These are phyloP conservation scores for Annona squamosa DNA, from an alignment of 164 flowering plant species.

Conservation along the genomic window DNA sequence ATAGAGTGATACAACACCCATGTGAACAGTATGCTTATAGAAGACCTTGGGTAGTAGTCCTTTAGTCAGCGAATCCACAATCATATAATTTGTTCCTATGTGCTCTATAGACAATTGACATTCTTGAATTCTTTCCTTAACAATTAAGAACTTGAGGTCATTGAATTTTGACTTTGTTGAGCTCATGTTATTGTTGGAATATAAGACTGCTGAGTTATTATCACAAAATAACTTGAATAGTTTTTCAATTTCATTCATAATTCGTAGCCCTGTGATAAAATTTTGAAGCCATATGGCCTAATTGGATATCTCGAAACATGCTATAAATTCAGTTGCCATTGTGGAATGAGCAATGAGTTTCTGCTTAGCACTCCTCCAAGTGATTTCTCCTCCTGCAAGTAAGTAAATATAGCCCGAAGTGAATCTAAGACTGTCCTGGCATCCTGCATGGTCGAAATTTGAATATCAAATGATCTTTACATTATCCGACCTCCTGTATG, in stretches of 20 bases:
- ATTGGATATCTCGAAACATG: slow-evolving; percentile 1
- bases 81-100: slow-evolving; percentile 7
- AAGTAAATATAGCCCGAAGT: not conserved
- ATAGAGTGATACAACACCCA: slow-evolving; percentile 6
- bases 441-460: slow-evolving; percentile 5
- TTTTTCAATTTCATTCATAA: not conserved
- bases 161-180: slow-evolving; percentile 10
- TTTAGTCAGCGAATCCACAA: slow-evolving; percentile 10
- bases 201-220: slow-evolving; percentile 9
- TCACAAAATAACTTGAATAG: slow-evolving; percentile 14
- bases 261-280: too few relatives aligned
- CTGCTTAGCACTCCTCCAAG: slow-evolving; percentile 2
- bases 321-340: slow-evolving; percentile 6
- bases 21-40: not conserved
- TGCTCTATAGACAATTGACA: slow-evolving; percentile 7
- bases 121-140: slow-evolving; percentile 10
- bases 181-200: slow-evolving; percentile 10
- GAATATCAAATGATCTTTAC: not conserved
- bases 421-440: not conserved
- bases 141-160: not conserved
- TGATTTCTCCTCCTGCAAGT: not conserved
- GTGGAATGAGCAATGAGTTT: not conserved
- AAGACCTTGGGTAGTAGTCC: slow-evolving; percentile 4
- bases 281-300: not conserved
- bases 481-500: not conserved